These are phyloP conservation scores for Aureobasidium leucospermi DNA, from an alignment of 2,329 filamentous ascomycete genomes.

Conservation along the genomic window DNA sequence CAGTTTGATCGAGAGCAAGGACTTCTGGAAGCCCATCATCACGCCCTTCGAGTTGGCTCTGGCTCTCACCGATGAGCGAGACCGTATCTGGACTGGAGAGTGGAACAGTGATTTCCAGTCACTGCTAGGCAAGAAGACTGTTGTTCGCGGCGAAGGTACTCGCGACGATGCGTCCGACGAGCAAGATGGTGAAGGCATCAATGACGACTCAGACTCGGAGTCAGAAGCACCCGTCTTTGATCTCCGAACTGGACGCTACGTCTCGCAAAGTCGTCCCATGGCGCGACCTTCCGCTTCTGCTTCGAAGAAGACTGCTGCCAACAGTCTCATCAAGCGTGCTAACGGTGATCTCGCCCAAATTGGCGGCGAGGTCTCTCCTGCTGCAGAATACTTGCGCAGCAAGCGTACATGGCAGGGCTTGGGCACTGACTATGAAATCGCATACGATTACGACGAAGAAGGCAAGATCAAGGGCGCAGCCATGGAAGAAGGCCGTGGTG, in stretches of 20 bases:
- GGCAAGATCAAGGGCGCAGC: constrained; percentile 49
- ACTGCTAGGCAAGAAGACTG: constrained; percentile 42
- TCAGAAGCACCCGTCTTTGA: constrained; percentile 81
- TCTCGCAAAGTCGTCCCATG: constrained; percentile 74
- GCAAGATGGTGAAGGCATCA: constrained; percentile 42
- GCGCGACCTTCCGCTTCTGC: constrained; percentile 17
- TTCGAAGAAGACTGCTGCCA: constrained; percentile 2
- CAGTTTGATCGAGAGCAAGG: constrained; percentile 78
- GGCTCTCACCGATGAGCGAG: constrained; percentile 65
- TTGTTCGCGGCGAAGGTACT: constrained; percentile 20
- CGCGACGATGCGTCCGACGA: constrained; percentile 29
- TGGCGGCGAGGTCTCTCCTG: constrained; percentile 82
- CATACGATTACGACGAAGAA: constrained; percentile 50
- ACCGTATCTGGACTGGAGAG: constrained; percentile 74
- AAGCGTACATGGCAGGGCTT: constrained; percentile 86
- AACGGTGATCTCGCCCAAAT: constrained; percentile 71
- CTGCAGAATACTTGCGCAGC: constrained; percentile 76
- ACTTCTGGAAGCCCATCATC: constrained; percentile 81
- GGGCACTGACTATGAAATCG: constrained; percentile 71
- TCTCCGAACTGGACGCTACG: constrained; percentile 75
- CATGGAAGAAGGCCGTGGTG: constrained; percentile 79
- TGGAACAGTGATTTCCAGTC: constrained; percentile 85
- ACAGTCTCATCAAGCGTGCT: constrained; percentile 52
- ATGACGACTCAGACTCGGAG: constrained; percentile 63
- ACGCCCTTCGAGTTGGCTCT: constrained; percentile 91